Conservation (phyloP, 2,329 filamentous ascomycete genomes). For the Colletotrichum cuscutae region DNA sequence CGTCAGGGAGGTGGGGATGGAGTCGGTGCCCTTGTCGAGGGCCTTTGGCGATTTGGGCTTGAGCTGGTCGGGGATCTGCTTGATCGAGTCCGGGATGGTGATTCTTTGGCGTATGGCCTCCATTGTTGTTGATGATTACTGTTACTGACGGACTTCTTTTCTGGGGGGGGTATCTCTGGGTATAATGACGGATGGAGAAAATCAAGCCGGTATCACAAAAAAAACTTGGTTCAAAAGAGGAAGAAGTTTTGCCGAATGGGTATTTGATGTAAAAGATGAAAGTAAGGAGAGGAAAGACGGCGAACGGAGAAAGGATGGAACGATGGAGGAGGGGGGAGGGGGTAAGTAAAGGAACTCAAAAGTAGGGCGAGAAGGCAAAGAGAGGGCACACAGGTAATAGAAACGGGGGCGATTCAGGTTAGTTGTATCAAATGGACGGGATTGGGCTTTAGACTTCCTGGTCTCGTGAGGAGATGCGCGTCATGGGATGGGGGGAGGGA, state of each 20-base stretch:
- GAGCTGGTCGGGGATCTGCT: conserved; percentile 28
- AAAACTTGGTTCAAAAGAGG: neutral
- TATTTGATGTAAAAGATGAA: conserved; percentile 1
- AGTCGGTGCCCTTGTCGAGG: conserved; percentile 27
- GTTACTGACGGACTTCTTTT: neutral
- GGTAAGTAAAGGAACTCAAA: neutral
- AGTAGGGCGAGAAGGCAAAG: neutral
- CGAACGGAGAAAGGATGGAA: neutral
- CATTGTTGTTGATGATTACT: conserved; percentile 10
- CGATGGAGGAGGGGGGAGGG: neutral
- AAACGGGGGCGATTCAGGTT: conserved; percentile 18
- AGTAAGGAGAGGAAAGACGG: neutral
- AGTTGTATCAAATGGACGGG: conserved; percentile 15
- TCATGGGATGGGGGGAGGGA: conserved; percentile 5
- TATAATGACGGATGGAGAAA: neutral
- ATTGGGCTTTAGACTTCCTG: conserved; percentile 23
- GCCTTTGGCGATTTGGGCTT: conserved; percentile 30
- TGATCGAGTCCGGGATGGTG: conserved; percentile 28
- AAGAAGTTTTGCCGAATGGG: neutral
- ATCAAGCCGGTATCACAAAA: too few species aligned
- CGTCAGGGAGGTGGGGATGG: conserved; percentile 27
- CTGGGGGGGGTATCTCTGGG: conserved; percentile 6
- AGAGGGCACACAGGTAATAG: neutral
- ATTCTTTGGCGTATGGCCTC: conserved; percentile 26
- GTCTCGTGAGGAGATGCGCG: conserved; percentile 16